Conservation (phyloP, 176 grass and related monocot genomes). For the Eleusine coracana region DNA sequence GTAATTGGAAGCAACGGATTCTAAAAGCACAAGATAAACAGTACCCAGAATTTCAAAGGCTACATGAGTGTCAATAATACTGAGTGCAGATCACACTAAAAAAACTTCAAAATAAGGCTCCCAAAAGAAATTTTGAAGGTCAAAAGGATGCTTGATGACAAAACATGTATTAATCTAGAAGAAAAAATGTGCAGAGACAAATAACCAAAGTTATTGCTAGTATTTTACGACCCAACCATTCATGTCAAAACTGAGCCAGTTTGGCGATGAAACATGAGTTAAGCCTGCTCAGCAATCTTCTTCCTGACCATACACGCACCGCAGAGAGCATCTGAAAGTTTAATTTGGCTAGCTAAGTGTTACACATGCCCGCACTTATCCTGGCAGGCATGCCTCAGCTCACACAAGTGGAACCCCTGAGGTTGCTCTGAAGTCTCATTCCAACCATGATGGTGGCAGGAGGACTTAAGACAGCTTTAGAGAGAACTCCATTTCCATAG, state of each 20-base stretch:
- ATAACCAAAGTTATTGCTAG: not conserved
- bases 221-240: not conserved
- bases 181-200: not conserved
- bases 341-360: not conserved
- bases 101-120: not conserved
- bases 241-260: not conserved
- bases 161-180: not conserved
- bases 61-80: not conserved
- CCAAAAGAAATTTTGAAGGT: not conserved
- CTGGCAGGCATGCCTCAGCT: not conserved
- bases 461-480: not conserved
- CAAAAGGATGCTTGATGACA: not conserved
- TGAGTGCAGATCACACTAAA: not conserved
- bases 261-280: not conserved
- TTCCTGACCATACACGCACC: slow-evolving; percentile 1
- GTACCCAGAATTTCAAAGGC: not conserved
- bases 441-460: not conserved
- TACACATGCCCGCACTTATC: not conserved
- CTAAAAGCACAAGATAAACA: not conserved
- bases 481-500: not conserved
- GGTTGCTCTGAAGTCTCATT: not conserved
- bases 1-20: not conserved
- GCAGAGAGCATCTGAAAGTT: not conserved
- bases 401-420: not conserved
- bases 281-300: not conserved